Evolutionary conservation across 2,329 filamentous ascomycete genomes (phyloP).

Genomic region (Diaporthe destruens): DNA sequence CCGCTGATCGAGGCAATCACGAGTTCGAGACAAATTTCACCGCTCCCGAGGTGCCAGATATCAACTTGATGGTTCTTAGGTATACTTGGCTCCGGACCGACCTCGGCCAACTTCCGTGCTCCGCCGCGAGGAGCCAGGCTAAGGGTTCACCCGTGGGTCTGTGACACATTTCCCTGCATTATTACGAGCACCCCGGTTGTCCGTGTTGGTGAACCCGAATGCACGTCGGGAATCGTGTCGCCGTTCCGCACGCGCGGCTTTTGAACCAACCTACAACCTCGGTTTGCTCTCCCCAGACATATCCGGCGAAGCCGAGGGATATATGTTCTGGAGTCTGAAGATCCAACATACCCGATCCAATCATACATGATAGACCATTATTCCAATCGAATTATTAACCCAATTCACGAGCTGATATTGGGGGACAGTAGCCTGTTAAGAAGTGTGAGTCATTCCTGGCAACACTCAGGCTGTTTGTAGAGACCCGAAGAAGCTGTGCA

Average conservation of each 20-base stretch:
- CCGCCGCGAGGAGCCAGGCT: background rate
- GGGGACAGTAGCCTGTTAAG: background rate
- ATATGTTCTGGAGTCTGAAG: background rate
- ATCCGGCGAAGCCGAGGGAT: background rate
- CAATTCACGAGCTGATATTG: background rate
- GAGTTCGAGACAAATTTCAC: too few species aligned
- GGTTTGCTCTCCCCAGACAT: background rate
- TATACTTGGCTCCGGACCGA: constrained; percentile 6
- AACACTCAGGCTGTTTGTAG: background rate
- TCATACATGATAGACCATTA: background rate
- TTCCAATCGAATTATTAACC: background rate
- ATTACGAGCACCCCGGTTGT: background rate
- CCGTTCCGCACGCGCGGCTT: background rate
- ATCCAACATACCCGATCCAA: background rate
- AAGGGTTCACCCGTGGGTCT: constrained; percentile 13
- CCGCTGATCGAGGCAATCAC: background rate
- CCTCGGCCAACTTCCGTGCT: constrained; percentile 22
- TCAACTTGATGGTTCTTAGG: constrained; percentile 3
- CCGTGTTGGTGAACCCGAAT: background rate
- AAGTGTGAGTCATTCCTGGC: background rate
- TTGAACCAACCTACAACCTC: background rate
- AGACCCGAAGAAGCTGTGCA: background rate
- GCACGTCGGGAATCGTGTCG: background rate
- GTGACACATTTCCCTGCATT: background rate
- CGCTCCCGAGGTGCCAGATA: background rate